A percentile compares a stretch with the other conserved stretches of the same genome.
phyloP scores from a whole-genome alignment of 108 stramenopile genomes.

The Seminavis robusta region DNA sequence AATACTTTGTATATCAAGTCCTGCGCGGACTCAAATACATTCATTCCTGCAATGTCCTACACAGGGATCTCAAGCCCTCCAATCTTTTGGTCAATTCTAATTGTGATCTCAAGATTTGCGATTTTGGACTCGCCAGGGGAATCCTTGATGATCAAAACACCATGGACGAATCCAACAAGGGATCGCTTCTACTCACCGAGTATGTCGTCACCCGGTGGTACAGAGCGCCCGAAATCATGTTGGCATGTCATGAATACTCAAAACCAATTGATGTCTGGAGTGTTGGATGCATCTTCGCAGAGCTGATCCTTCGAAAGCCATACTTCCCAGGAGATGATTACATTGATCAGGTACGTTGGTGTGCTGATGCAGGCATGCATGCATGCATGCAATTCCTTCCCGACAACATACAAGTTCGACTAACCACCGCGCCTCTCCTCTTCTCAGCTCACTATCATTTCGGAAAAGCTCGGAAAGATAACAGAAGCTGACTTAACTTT shows the following conservation, averaged over 20 bases:
- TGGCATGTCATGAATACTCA: slow-evolving; percentile 98
- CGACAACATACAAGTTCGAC: not conserved
- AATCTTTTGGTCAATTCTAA: slow-evolving; percentile 98
- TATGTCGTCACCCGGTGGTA: slow-evolving; percentile 99
- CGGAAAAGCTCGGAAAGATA: slow-evolving; percentile 90
- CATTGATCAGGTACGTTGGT: slow-evolving; percentile 95
- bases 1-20: slow-evolving; percentile 98
- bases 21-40: slow-evolving; percentile 97
- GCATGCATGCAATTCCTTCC: not conserved
- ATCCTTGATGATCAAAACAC: slow-evolving; percentile 38
- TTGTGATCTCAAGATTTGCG: slow-evolving; percentile 99
- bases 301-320: slow-evolving; percentile 93
- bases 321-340: slow-evolving; percentile 99
- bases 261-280: slow-evolving; percentile 96
- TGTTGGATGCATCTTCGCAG: slow-evolving; percentile 99
- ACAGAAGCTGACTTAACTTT: slow-evolving; percentile 90
- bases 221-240: slow-evolving; percentile 99
- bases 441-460: slow-evolving; percentile 77
- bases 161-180: slow-evolving; percentile 41
- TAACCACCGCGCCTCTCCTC: not conserved
- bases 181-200: slow-evolving; percentile 85
- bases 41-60: slow-evolving; percentile 97
- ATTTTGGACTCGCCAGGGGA: slow-evolving; percentile 97
- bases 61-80: slow-evolving; percentile 97
- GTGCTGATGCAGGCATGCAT: not conserved